Evolutionary conservation across 257 asterid genomes (phyloP).

Genomic region (Solanum corneliomulleri): DNA sequence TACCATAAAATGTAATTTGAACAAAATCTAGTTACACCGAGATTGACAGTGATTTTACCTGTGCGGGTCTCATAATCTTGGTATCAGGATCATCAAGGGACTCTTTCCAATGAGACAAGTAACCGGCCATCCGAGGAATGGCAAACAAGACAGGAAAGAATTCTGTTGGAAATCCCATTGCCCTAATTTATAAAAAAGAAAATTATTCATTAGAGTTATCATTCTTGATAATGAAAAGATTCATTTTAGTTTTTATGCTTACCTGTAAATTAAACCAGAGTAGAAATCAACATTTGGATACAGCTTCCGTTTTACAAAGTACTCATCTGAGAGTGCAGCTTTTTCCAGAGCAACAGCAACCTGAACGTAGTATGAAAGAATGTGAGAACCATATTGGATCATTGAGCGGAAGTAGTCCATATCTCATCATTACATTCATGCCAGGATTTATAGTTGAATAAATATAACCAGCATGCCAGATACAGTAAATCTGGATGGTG

Average conservation of each 20-base stretch:
- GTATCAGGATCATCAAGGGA: constrained; percentile 95
- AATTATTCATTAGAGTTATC: not conserved
- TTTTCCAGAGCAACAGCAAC: constrained; percentile 96
- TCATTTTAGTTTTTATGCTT: not conserved
- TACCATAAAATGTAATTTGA: not conserved
- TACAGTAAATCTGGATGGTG: not conserved
- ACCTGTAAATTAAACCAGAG: constrained; percentile 95
- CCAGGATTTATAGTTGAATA: not conserved
- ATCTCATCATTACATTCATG: not conserved
- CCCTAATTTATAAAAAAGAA: constrained; percentile 33
- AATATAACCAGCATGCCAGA: not conserved
- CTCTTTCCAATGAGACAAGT: constrained; percentile 95
- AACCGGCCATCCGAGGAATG: constrained; percentile 98
- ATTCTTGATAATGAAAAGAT: not conserved
- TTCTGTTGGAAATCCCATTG: constrained; percentile 97
- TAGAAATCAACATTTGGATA: constrained; percentile 98
- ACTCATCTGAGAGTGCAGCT: constrained; percentile 91
- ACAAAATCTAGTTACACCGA: not conserved
- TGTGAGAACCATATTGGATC: not conserved
- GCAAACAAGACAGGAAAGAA: constrained; percentile 95
- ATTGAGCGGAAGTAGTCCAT: not conserved
- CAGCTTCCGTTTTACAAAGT: constrained; percentile 90
- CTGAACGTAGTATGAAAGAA: constrained; percentile 24
- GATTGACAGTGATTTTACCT: constrained; percentile 28
- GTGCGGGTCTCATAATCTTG: constrained; percentile 96